phyloP scores from a whole-genome alignment of 202 grass and related monocot genomes.

The Digitaria exilis region DNA sequence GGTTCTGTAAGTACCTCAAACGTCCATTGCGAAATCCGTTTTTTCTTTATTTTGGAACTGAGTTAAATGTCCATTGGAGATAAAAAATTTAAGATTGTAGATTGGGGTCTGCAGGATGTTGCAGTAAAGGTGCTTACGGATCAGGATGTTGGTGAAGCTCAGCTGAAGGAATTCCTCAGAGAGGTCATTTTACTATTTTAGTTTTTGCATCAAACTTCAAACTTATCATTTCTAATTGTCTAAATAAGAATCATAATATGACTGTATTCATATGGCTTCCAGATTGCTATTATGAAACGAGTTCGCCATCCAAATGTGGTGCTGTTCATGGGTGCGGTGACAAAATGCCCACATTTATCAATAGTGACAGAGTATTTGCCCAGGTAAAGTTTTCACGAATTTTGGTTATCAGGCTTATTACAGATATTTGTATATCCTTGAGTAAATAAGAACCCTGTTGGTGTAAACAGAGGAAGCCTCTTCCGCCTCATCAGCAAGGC shows the following conservation, averaged over 20 bases:
- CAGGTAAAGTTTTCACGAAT: conserved; percentile 46
- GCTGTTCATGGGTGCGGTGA: conserved; percentile 95
- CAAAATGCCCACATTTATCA: conserved; percentile 77
- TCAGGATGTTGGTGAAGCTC: conserved; percentile 68
- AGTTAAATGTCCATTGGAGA: conserved; percentile 12
- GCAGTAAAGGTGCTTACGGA: conserved; percentile 90
- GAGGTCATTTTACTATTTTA: conserved; percentile 50
- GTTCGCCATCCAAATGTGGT: conserved; percentile 94
- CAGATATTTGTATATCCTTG: neutral
- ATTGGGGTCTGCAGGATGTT: conserved; percentile 69
- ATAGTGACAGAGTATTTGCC: conserved; percentile 96
- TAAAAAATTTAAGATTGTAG: conserved; percentile 25
- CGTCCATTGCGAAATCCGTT: neutral
- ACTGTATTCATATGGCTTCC: neutral
- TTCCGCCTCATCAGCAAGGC: conserved; percentile 79
- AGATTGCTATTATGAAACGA: conserved; percentile 98
- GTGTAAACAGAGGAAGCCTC: conserved; percentile 81
- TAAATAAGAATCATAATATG: neutral
- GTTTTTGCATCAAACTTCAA: neutral
- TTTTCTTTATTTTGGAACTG: neutral
- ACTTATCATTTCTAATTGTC: neutral
- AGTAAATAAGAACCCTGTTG: neutral
- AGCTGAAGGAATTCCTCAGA: conserved; percentile 90
- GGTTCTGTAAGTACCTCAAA: conserved; percentile 72
- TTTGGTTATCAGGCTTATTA: neutral